Evolutionary conservation across 1,284 basidiomycete species (phyloP).

Genomic region (Apiotrichum akiyoshidainum): DNA sequence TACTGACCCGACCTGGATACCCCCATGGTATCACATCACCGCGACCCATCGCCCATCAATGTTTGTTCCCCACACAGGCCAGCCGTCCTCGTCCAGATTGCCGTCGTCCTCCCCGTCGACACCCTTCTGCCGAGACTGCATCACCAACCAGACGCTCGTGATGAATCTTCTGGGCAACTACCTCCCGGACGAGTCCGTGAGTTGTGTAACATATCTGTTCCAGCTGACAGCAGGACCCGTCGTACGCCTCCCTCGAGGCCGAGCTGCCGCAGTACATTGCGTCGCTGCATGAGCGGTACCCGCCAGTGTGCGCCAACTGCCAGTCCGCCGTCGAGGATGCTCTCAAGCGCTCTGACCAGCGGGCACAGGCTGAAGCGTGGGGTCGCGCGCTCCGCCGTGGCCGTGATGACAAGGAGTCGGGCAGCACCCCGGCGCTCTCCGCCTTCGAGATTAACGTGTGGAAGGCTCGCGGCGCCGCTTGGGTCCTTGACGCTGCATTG

Average conservation of each 20-base stretch:
- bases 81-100: constrained; percentile 30
- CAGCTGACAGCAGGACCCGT: constrained; percentile 59
- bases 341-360: constrained; percentile 69
- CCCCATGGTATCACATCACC: too few species aligned
- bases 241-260: constrained; percentile 62
- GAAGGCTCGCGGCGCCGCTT: constrained; percentile 29
- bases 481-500: constrained; percentile 10
- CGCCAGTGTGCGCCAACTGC: constrained; percentile 74
- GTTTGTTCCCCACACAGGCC: constrained; percentile 19
- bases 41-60: too few species aligned
- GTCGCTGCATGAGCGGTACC: constrained; percentile 74
- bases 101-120: constrained; percentile 28
- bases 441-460: constrained; percentile 25
- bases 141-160: constrained; percentile 83
- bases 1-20: background rate
- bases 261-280: constrained; percentile 67
- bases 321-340: constrained; percentile 73
- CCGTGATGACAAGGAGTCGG: background rate
- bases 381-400: constrained; percentile 38
- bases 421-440: background rate
- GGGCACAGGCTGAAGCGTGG: constrained; percentile 74
- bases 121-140: constrained; percentile 78
- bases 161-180: constrained; percentile 83
- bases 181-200: constrained; percentile 64
- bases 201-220: constrained; percentile 29